A percentile compares a stretch with the other conserved stretches of the same genome.
Evolutionary conservation across 768 basidiomycete genomes (phyloP).

Genomic region (Naganishia vishniacii): DNA sequence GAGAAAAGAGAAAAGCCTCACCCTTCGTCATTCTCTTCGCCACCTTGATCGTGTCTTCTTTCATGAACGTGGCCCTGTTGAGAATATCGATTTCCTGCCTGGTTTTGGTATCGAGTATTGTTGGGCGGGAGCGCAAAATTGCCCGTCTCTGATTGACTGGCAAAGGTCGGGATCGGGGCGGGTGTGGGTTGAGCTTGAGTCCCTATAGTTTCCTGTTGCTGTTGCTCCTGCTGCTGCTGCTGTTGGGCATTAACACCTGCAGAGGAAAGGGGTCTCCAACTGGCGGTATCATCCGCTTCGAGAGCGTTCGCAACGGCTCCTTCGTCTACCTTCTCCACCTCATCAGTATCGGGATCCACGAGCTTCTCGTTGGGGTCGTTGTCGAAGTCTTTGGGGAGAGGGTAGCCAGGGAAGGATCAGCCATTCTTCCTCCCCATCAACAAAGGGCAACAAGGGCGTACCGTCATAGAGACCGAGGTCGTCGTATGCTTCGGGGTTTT

Average conservation of each 20-base stretch:
- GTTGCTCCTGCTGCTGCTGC: constrained; percentile 24
- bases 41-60: constrained; percentile 56
- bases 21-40: constrained; percentile 98
- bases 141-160: constrained; percentile 46
- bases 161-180: constrained; percentile 7
- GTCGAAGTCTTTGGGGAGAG: constrained; percentile 49
- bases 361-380: constrained; percentile 39
- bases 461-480: constrained; percentile 87
- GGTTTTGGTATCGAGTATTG: constrained; percentile 23
- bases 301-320: constrained; percentile 44
- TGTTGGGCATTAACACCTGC: constrained; percentile 10
- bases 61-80: constrained; percentile 21
- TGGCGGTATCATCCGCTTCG: constrained; percentile 58
- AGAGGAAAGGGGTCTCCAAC: constrained; percentile 21
- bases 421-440: background rate
- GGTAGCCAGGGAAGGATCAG: constrained; percentile 59
- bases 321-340: constrained; percentile 40
- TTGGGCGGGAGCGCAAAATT: constrained; percentile 54
- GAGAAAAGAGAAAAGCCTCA: constrained; percentile 55
- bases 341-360: constrained; percentile 32
- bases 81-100: constrained; percentile 21
- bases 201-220: background rate
- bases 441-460: constrained; percentile 47
- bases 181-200: background rate
- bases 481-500: constrained; percentile 37